Evolutionary conservation across 2,329 filamentous ascomycete genomes (phyloP).

Genomic region (Periconia sp.): DNA sequence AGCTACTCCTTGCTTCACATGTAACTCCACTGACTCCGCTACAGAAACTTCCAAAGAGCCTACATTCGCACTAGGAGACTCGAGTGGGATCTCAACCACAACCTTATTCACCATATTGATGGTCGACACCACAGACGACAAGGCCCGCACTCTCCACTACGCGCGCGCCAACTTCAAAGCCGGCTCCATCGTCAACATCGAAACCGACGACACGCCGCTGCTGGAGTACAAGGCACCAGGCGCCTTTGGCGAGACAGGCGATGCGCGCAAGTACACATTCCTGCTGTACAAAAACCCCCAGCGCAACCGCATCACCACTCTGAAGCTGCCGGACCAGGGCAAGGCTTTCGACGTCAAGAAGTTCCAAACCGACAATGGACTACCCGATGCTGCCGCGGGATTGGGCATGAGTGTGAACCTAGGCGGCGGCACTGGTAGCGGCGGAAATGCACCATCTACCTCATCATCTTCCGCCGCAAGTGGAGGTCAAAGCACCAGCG

Average conservation of each 20-base stretch:
- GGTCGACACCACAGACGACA: constrained; percentile 35
- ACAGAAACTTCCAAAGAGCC: constrained; percentile 30
- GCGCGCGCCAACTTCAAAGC: constrained; percentile 34
- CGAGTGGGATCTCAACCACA: constrained; percentile 28
- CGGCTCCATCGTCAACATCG: constrained; percentile 29
- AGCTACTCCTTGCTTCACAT: not conserved
- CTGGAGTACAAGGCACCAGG: constrained; percentile 35
- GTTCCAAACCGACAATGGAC: constrained; percentile 34
- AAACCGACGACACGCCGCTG: constrained; percentile 14
- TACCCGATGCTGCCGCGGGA: constrained; percentile 30
- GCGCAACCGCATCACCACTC: constrained; percentile 16
- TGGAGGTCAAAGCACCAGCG: not conserved
- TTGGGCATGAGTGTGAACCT: constrained; percentile 38
- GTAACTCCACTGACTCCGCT: constrained; percentile 5
- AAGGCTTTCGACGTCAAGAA: constrained; percentile 28
- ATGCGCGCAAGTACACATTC: constrained; percentile 35
- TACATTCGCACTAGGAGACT: constrained; percentile 38
- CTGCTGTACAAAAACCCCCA: constrained; percentile 35
- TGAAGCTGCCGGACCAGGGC: constrained; percentile 29
- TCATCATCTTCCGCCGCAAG: not conserved
- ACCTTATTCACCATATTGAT: constrained; percentile 28
- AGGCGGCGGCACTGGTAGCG: constrained; percentile 14
- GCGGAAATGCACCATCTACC: not conserved
- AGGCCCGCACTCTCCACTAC: constrained; percentile 32
- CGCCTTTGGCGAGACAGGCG: constrained; percentile 31